Conservation (phyloP, 768 basidiomycete species). For the Leccinellum luteum region DNA sequence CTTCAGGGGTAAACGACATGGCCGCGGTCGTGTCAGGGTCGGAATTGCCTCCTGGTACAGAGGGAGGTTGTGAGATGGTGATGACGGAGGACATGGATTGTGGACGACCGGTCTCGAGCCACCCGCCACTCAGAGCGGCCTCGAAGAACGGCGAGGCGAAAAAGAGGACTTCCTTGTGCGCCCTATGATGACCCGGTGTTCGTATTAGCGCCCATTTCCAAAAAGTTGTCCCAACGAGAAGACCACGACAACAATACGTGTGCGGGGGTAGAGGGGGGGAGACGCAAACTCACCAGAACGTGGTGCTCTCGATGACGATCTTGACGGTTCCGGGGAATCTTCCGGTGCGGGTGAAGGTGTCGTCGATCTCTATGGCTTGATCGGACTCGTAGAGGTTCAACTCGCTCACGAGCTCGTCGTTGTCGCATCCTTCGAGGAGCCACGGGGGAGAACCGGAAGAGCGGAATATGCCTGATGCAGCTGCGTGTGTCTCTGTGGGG, state of each 20-base stretch:
- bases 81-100: constrained; percentile 79
- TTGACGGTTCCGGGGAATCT: constrained; percentile 85
- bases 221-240: neutral
- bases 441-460: constrained; percentile 78
- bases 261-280: neutral
- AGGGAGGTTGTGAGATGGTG: constrained; percentile 76
- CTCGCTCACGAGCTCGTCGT: constrained; percentile 67
- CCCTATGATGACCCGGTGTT: constrained; percentile 45
- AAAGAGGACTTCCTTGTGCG: constrained; percentile 87
- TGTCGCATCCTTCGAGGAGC: constrained; percentile 74
- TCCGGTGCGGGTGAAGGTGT: constrained; percentile 66
- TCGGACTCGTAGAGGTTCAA: constrained; percentile 65
- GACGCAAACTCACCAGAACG: constrained; percentile 71
- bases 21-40: constrained; percentile 44
- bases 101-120: constrained; percentile 86
- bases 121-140: constrained; percentile 84
- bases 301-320: constrained; percentile 83
- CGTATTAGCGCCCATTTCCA: constrained; percentile 5
- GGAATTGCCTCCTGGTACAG: constrained; percentile 49
- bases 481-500: constrained; percentile 85
- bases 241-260: neutral
- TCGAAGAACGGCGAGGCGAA: constrained; percentile 97
- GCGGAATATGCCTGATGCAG: constrained; percentile 80
- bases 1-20: constrained; percentile 61
- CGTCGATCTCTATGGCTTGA: constrained; percentile 74